phyloP scores from a whole-genome alignment of 108 stramenopile species.

The Skeletonema marinoi region DNA sequence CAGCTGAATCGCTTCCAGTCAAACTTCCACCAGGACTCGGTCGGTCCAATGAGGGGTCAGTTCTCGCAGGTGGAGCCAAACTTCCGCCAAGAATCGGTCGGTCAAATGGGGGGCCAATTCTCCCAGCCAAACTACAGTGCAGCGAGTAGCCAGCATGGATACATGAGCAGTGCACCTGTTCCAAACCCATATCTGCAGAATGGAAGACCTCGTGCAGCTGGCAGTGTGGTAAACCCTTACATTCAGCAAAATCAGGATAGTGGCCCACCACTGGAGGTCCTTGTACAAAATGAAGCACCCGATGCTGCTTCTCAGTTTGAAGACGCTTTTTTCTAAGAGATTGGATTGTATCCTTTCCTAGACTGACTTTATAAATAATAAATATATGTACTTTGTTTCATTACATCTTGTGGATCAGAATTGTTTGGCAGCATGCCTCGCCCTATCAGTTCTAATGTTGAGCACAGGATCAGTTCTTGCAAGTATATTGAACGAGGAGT shows the following conservation, averaged over 20 bases:
- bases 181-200: too few relatives aligned
- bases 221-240: too few relatives aligned
- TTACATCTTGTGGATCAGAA: neutral
- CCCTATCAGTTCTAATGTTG: slow-evolving; percentile 46
- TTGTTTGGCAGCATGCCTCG: neutral
- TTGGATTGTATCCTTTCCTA: neutral
- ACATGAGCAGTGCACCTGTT: too few relatives aligned
- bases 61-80: too few relatives aligned
- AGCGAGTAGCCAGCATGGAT: too few relatives aligned
- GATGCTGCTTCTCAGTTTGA: slow-evolving; percentile 36
- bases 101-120: neutral
- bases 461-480: slow-evolving; percentile 42
- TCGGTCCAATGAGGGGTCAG: neutral
- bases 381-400: neutral
- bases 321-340: slow-evolving; percentile 34
- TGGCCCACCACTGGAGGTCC: slow-evolving; percentile 12
- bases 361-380: neutral
- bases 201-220: too few relatives aligned
- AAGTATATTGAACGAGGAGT: slow-evolving; percentile 26
- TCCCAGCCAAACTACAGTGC: too few relatives aligned
- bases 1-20: too few relatives aligned
- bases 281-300: slow-evolving; percentile 14
- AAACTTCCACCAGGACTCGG: neutral
- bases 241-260: too few relatives aligned
- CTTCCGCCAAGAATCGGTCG: neutral